phyloP scores from a whole-genome alignment of 768 basidiomycete species.

The Hebeloma cylindrosporum region DNA sequence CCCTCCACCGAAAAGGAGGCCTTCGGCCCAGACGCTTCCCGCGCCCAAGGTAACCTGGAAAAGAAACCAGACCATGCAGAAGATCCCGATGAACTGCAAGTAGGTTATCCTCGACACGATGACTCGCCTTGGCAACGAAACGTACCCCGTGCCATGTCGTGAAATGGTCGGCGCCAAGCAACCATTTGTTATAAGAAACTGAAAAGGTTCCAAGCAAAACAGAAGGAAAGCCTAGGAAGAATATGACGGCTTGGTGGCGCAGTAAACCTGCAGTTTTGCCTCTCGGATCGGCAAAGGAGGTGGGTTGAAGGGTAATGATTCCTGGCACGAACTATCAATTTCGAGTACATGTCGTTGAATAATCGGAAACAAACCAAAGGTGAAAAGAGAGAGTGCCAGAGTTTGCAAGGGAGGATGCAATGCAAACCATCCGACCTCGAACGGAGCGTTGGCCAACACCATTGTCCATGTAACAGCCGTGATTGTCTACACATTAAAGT shows the following conservation, averaged over 20 bases:
- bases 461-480: slow-evolving; percentile 43
- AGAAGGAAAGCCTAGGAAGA: slow-evolving; percentile 53
- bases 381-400: slow-evolving; percentile 53
- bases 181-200: slow-evolving; percentile 61
- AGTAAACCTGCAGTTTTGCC: slow-evolving; percentile 66
- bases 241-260: slow-evolving; percentile 67
- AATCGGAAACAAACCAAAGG: slow-evolving; percentile 47
- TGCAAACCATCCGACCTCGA: slow-evolving; percentile 56
- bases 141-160: slow-evolving; percentile 76
- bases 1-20: slow-evolving; percentile 69
- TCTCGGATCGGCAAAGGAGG: slow-evolving; percentile 59
- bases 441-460: slow-evolving; percentile 46
- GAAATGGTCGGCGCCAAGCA: slow-evolving; percentile 55
- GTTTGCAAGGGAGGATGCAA: slow-evolving; percentile 67
- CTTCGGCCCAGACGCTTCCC: slow-evolving; percentile 76
- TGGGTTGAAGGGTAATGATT: slow-evolving; percentile 75
- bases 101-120: not conserved
- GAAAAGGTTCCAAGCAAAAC: slow-evolving; percentile 61
- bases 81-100: slow-evolving; percentile 60
- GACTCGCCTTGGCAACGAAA: not conserved
- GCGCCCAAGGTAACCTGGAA: slow-evolving; percentile 63
- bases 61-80: slow-evolving; percentile 59
- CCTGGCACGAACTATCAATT: too few relatives aligned
- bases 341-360: too few relatives aligned
- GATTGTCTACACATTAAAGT: slow-evolving; percentile 34